A percentile compares a stretch with the other conserved stretches of the same genome.
These are phyloP conservation scores for Floccularia luteovirens DNA, from an alignment of 768 basidiomycete genomes.

Conservation along the genomic window DNA sequence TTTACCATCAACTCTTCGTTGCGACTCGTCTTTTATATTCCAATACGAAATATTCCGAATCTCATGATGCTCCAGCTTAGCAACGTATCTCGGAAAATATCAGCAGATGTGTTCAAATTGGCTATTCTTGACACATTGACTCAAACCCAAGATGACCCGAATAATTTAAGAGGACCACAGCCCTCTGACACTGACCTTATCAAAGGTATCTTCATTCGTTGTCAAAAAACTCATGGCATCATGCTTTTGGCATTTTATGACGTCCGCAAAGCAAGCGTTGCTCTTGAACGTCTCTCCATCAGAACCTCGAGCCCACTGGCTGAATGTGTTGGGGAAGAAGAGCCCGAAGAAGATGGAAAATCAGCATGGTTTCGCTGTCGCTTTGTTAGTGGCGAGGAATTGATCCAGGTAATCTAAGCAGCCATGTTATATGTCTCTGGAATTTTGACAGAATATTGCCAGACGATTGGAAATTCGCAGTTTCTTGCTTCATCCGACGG, in stretches of 20 bases:
- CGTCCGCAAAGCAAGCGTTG: slow-evolving; percentile 42
- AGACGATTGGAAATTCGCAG: slow-evolving; percentile 49
- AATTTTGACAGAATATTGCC: slow-evolving; percentile 6
- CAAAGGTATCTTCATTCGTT: slow-evolving; percentile 46
- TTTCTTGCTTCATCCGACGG: slow-evolving; percentile 48
- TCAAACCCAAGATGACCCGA: background rate
- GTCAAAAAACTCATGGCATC: slow-evolving; percentile 40
- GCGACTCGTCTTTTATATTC: background rate
- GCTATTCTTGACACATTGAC: slow-evolving; percentile 17
- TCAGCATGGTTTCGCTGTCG: slow-evolving; percentile 30
- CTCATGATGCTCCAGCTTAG: slow-evolving; percentile 19
- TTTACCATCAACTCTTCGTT: background rate
- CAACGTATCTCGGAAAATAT: slow-evolving; percentile 24
- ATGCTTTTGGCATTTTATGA: slow-evolving; percentile 59
- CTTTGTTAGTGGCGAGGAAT: slow-evolving; percentile 37
- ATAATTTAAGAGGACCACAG: too few relatives aligned
- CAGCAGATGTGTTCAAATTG: slow-evolving; percentile 16
- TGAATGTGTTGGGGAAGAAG: slow-evolving; percentile 20
- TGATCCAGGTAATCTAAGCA: slow-evolving; percentile 32
- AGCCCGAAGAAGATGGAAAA: slow-evolving; percentile 14
- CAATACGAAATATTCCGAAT: too few relatives aligned
- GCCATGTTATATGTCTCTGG: slow-evolving; percentile 4
- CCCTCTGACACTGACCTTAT: slow-evolving; percentile 16
- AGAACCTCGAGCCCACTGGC: slow-evolving; percentile 18
- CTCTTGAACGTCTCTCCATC: slow-evolving; percentile 30